phyloP scores from a whole-genome alignment of 2,329 filamentous ascomycete genomes.

The Didymella lethalis region DNA sequence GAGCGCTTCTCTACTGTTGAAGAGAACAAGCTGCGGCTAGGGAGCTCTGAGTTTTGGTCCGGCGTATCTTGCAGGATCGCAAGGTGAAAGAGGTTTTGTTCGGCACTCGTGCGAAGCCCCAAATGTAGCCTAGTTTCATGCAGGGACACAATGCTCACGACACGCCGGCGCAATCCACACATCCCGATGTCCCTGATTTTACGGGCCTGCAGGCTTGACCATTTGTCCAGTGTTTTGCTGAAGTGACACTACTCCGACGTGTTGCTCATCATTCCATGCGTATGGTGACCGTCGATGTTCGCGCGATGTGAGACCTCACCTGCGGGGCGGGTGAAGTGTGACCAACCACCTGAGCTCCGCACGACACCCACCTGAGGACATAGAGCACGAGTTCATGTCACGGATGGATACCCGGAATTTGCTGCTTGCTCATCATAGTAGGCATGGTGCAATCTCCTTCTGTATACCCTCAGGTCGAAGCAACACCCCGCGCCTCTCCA shows the following conservation, averaged over 20 bases:
- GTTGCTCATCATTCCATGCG: neutral
- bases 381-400: conserved; percentile 43
- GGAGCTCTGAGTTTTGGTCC: neutral
- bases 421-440: conserved; percentile 1
- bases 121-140: conserved; percentile 4
- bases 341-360: conserved; percentile 32
- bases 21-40: neutral
- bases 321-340: conserved; percentile 38
- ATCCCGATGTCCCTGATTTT: neutral
- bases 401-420: conserved; percentile 18
- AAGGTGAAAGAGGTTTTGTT: neutral
- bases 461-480: neutral
- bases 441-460: neutral
- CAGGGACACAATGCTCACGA: neutral
- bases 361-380: conserved; percentile 28
- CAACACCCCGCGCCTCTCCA: neutral
- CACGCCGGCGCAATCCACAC: neutral
- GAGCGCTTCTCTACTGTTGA: neutral
- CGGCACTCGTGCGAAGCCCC: conserved; percentile 9
- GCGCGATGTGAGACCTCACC: conserved; percentile 35
- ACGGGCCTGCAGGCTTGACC: neutral
- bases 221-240: neutral
- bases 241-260: too few species aligned
- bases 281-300: conserved; percentile 1
- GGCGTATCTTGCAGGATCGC: neutral